Percentiles rank a stretch among this genome's conserved stretches.
These are phyloP conservation scores for Phaeosphaeriaceae sp. DNA, from an alignment of 2,329 filamentous ascomycete genomes.

Conservation along the genomic window DNA sequence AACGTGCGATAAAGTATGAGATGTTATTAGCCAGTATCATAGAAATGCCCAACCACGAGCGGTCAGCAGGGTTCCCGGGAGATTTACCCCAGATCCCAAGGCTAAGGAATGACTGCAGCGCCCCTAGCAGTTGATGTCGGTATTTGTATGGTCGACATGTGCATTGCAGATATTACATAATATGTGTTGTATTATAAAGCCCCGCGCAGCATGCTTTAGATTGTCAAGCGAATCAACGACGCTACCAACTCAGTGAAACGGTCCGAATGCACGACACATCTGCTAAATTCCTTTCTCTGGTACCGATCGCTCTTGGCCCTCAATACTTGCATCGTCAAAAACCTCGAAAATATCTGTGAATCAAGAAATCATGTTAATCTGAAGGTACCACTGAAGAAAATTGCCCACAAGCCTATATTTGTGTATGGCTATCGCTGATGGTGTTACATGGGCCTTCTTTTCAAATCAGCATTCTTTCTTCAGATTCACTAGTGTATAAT, in stretches of 20 bases:
- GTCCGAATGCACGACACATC: background rate
- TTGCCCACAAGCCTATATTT: too few species aligned
- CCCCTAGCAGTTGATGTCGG: background rate
- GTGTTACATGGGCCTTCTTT: too few species aligned
- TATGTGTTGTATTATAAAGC: background rate
- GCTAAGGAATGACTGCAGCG: background rate
- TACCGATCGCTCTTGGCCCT: too few species aligned
- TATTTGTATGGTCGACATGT: background rate
- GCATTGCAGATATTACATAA: background rate
- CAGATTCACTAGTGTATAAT: too few species aligned
- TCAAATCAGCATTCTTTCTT: too few species aligned
- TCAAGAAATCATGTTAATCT: too few species aligned
- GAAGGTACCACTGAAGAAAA: too few species aligned
- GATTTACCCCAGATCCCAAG: background rate
- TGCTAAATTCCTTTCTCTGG: background rate
- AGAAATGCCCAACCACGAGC: slow-evolving; percentile 18
- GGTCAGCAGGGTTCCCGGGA: slow-evolving; percentile 11
- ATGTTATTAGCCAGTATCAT: slow-evolving; percentile 11
- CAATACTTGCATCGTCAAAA: too few species aligned
- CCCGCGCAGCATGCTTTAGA: background rate
- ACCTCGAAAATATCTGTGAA: too few species aligned
- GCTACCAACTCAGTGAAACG: background rate
- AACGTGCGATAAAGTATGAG: slow-evolving; percentile 22
- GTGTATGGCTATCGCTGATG: too few species aligned
- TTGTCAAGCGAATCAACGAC: background rate